These are phyloP conservation scores for Psilocybe subaeruginosa DNA, from an alignment of 768 basidiomycete species.

Conservation along the genomic window DNA sequence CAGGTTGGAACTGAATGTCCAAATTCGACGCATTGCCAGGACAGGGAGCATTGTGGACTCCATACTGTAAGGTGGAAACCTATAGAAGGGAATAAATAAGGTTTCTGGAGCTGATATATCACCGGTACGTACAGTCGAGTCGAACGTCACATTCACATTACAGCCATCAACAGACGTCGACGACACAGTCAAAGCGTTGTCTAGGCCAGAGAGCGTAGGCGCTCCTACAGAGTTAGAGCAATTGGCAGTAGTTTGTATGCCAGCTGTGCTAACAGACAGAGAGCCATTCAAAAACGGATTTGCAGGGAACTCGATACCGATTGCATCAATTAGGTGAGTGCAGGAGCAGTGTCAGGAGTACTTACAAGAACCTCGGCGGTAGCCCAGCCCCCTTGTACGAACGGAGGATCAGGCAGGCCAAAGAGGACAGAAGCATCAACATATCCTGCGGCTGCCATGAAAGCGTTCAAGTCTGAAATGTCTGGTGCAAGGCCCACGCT, in stretches of 20 bases:
- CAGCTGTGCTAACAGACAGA: constrained; percentile 54
- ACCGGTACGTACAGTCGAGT: constrained; percentile 32
- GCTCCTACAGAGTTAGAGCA: constrained; percentile 43
- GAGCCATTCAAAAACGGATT: constrained; percentile 52
- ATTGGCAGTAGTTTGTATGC: constrained; percentile 46
- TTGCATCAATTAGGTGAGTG: not conserved
- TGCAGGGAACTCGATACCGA: constrained; percentile 41
- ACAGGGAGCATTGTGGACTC: constrained; percentile 42
- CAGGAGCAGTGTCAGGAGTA: not conserved
- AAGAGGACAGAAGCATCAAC: constrained; percentile 48
- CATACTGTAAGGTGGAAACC: constrained; percentile 51
- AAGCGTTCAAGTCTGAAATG: constrained; percentile 48
- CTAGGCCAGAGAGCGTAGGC: constrained; percentile 24
- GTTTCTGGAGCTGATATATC: not conserved
- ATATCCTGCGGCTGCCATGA: constrained; percentile 63
- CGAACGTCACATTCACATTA: constrained; percentile 35
- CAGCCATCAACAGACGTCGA: constrained; percentile 58
- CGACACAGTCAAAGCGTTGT: constrained; percentile 36
- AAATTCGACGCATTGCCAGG: constrained; percentile 31
- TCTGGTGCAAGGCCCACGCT: constrained; percentile 48
- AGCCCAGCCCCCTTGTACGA: constrained; percentile 54
- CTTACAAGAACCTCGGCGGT: constrained; percentile 54
- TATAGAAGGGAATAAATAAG: constrained; percentile 12
- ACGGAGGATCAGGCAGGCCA: constrained; percentile 58
- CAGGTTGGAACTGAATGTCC: constrained; percentile 47